Evolutionary conservation across 306 rosid genomes (phyloP).

Genomic region (Cucumis hystrix): DNA sequence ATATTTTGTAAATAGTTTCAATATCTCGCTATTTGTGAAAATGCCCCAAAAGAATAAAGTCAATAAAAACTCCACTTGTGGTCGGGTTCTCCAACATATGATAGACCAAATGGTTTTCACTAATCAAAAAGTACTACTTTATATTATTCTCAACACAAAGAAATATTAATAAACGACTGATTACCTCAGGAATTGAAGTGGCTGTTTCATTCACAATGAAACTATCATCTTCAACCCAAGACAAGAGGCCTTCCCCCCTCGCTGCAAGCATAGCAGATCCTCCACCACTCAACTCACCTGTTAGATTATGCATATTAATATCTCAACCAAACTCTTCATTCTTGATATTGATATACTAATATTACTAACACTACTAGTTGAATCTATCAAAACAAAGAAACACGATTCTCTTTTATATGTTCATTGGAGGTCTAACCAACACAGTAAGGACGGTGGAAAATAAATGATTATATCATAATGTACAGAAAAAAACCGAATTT

Average conservation of each 20-base stretch:
- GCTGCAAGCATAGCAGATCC: slow-evolving; percentile 48
- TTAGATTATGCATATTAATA: slow-evolving; percentile 4
- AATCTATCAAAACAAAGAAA: neutral
- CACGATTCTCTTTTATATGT: neutral
- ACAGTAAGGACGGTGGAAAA: neutral
- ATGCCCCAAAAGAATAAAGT: too few relatives aligned
- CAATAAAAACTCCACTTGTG: too few relatives aligned
- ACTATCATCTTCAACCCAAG: slow-evolving; percentile 53
- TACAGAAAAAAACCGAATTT: neutral
- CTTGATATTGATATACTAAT: neutral
- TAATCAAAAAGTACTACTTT: neutral
- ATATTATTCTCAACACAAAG: neutral
- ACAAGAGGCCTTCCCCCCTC: slow-evolving; percentile 47
- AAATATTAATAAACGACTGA: neutral
- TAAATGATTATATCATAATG: neutral
- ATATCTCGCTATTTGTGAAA: too few relatives aligned
- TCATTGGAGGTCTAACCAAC: neutral
- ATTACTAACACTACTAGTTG: neutral
- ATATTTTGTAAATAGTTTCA: too few relatives aligned
- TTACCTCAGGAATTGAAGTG: slow-evolving; percentile 46
- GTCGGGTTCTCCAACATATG: too few relatives aligned
- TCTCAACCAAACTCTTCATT: neutral
- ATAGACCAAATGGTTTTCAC: neutral
- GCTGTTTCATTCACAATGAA: slow-evolving; percentile 49
- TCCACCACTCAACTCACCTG: slow-evolving; percentile 55